These are phyloP conservation scores for Tubosaeta sp. DNA, from an alignment of 768 basidiomycete species.

Conservation along the genomic window DNA sequence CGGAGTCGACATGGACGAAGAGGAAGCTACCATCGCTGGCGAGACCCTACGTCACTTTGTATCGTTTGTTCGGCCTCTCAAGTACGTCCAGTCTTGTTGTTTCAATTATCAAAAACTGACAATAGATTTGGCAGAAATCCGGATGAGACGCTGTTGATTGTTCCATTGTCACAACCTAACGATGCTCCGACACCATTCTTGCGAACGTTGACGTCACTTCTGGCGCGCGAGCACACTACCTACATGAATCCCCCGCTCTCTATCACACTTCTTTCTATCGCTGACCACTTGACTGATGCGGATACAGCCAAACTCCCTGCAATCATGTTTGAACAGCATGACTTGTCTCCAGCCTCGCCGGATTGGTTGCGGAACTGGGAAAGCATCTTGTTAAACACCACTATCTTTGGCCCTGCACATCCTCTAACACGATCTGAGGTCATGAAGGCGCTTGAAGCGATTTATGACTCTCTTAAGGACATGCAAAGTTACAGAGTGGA, in stretches of 20 bases:
- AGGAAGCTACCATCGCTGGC: conserved; percentile 63
- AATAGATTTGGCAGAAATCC: conserved; percentile 33
- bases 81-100: conserved; percentile 37
- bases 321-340: conserved; percentile 63
- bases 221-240: conserved; percentile 58
- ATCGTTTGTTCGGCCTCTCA: conserved; percentile 52
- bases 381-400: conserved; percentile 47
- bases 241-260: conserved; percentile 60
- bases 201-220: conserved; percentile 54
- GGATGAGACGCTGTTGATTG: conserved; percentile 41
- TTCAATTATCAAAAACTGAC: conserved; percentile 2
- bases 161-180: conserved; percentile 52
- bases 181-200: conserved; percentile 60
- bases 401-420: conserved; percentile 38
- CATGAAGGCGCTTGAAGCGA: conserved; percentile 52
- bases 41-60: conserved; percentile 56
- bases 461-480: conserved; percentile 66
- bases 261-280: conserved; percentile 57
- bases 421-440: conserved; percentile 53
- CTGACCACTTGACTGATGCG: conserved; percentile 63
- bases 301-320: conserved; percentile 61
- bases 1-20: conserved; percentile 51
- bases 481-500: conserved; percentile 59
- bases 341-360: conserved; percentile 65
- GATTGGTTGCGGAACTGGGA: conserved; percentile 71